Percentiles rank a stretch among this genome's conserved stretches.
Conservation (phyloP, 1,284 basidiomycete genomes). For the Omphalotus olearius region DNA sequence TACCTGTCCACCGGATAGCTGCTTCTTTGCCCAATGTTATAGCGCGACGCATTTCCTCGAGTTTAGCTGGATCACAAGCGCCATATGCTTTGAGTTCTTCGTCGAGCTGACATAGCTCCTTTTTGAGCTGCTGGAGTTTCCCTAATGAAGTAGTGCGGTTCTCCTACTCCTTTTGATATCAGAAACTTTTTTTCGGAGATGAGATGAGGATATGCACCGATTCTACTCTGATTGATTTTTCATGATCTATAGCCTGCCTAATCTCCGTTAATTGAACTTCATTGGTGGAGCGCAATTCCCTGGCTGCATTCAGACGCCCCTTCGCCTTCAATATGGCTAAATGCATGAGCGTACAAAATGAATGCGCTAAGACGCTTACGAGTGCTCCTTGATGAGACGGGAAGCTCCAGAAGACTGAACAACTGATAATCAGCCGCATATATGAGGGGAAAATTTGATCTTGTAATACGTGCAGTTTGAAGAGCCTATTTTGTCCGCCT, state of each 20-base stretch:
- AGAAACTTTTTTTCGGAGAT: background rate
- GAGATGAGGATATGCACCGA: slow-evolving; percentile 44
- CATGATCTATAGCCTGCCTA: slow-evolving; percentile 41
- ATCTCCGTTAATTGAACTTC: slow-evolving; percentile 48
- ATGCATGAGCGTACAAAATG: slow-evolving; percentile 7
- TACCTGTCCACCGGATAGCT: slow-evolving; percentile 82
- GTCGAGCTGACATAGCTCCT: slow-evolving; percentile 55
- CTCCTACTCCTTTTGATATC: slow-evolving; percentile 36
- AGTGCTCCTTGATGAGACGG: slow-evolving; percentile 80
- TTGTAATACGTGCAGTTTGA: slow-evolving; percentile 71
- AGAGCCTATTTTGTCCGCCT: slow-evolving; percentile 85
- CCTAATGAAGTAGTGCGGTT: slow-evolving; percentile 47
- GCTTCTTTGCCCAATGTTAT: slow-evolving; percentile 75
- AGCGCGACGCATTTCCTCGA: slow-evolving; percentile 72
- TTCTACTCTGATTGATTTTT: slow-evolving; percentile 56
- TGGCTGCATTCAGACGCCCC: slow-evolving; percentile 51
- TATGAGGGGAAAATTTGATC: slow-evolving; percentile 8
- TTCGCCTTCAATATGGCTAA: slow-evolving; percentile 41
- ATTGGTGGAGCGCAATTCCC: slow-evolving; percentile 42
- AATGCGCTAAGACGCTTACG: slow-evolving; percentile 35
- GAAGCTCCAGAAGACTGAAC: slow-evolving; percentile 87
- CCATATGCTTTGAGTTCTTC: slow-evolving; percentile 72
- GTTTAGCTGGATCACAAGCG: slow-evolving; percentile 76
- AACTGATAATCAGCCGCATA: slow-evolving; percentile 11
- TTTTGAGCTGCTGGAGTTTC: slow-evolving; percentile 45